These are phyloP conservation scores for Ophiostoma australiae DNA, from an alignment of 2,329 filamentous ascomycete species.

Conservation along the genomic window DNA sequence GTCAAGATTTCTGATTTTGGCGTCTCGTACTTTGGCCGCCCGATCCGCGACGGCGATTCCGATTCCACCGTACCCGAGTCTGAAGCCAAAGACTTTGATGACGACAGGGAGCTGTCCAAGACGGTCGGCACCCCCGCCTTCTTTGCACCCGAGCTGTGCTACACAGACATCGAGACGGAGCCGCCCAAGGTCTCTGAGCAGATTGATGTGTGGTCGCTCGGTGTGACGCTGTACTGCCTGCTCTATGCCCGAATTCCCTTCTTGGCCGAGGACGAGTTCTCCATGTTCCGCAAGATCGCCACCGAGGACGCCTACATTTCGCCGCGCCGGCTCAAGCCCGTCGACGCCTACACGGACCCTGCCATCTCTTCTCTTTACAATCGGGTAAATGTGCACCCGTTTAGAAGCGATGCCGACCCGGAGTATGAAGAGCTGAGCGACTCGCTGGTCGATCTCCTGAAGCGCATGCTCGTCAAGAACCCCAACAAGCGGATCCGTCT, in stretches of 20 bases:
- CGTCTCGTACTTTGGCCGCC: constrained; percentile 91
- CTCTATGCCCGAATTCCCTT: constrained; percentile 93
- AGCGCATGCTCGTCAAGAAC: constrained; percentile 79
- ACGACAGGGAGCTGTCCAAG: constrained; percentile 94
- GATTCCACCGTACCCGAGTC: constrained; percentile 72
- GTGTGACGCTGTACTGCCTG: constrained; percentile 92
- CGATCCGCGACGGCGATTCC: constrained; percentile 74
- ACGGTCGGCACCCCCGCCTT: constrained; percentile 97
- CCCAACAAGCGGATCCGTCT: constrained; percentile 83
- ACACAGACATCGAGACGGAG: constrained; percentile 67
- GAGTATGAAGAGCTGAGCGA: constrained; percentile 83
- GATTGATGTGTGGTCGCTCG: constrained; percentile 96
- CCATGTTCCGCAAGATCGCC: constrained; percentile 86
- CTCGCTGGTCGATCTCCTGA: constrained; percentile 71
- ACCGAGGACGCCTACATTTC: constrained; percentile 91
- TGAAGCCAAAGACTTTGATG: constrained; percentile 81
- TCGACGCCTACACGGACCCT: constrained; percentile 56
- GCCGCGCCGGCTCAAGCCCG: constrained; percentile 70
- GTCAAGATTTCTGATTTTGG: constrained; percentile 99
- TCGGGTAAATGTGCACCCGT: constrained; percentile 58
- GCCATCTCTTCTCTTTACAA: constrained; percentile 52
- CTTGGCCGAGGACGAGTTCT: constrained; percentile 83
- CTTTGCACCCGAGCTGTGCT: constrained; percentile 94
- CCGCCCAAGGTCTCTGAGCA: constrained; percentile 81
- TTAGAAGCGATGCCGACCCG: constrained; percentile 71